These are phyloP conservation scores for Aspergillus olivimuriae DNA, from an alignment of 495 filamentous ascomycete genomes.

Conservation along the genomic window DNA sequence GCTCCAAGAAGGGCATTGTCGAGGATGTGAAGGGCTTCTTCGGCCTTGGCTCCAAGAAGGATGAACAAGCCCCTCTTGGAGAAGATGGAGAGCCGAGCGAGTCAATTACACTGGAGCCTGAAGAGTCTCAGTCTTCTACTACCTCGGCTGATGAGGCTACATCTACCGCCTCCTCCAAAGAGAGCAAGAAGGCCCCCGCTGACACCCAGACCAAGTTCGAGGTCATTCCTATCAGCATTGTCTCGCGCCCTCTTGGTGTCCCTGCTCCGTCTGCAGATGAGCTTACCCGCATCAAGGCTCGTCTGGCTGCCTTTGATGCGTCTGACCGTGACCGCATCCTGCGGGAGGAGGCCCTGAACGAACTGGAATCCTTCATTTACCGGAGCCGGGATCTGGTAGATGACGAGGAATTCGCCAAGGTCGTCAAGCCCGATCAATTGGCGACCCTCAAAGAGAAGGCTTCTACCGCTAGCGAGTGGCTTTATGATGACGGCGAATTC, in stretches of 20 bases:
- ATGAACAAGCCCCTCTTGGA: slow-evolving; percentile 68
- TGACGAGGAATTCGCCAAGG: slow-evolving; percentile 63
- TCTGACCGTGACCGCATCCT: slow-evolving; percentile 71
- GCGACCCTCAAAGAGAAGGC: slow-evolving; percentile 55
- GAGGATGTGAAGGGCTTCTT: slow-evolving; percentile 94
- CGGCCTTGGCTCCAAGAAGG: slow-evolving; percentile 84
- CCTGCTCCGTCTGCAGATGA: slow-evolving; percentile 48
- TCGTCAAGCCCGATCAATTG: slow-evolving; percentile 59
- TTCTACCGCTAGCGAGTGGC: slow-evolving; percentile 73
- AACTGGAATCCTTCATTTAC: slow-evolving; percentile 92
- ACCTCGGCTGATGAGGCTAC: slow-evolving; percentile 37
- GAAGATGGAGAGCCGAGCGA: slow-evolving; percentile 46
- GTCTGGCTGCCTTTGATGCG: slow-evolving; percentile 71
- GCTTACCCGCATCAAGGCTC: slow-evolving; percentile 58
- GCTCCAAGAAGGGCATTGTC: slow-evolving; percentile 72
- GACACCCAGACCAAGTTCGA: slow-evolving; percentile 56
- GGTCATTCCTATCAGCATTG: slow-evolving; percentile 62
- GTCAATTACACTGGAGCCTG: slow-evolving; percentile 44
- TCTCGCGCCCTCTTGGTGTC: slow-evolving; percentile 55
- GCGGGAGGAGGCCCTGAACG: slow-evolving; percentile 86
- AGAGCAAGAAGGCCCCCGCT: slow-evolving; percentile 40
- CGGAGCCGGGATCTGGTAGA: slow-evolving; percentile 73
- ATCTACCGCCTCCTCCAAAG: slow-evolving; percentile 41
- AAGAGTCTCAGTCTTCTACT: slow-evolving; percentile 42
- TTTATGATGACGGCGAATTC: slow-evolving; percentile 77